Evolutionary conservation across 768 basidiomycete genomes (phyloP).

Genomic region (Boletus bicolor): DNA sequence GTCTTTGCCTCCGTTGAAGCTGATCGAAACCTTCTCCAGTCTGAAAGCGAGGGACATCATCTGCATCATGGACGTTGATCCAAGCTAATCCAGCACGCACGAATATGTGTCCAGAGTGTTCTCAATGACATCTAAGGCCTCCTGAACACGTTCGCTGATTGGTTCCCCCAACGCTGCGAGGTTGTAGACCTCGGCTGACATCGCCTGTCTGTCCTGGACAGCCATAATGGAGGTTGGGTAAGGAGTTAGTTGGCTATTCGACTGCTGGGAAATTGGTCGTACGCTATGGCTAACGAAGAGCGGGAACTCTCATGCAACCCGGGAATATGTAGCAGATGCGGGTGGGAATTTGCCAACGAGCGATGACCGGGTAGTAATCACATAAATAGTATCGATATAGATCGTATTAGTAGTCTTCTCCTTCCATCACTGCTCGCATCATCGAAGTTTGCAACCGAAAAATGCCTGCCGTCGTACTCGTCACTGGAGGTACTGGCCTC

Average conservation of each 20-base stretch:
- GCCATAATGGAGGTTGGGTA: slow-evolving; percentile 3
- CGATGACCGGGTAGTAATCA: not conserved
- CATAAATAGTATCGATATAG: not conserved
- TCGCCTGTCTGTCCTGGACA: slow-evolving; percentile 47
- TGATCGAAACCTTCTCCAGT: slow-evolving; percentile 71
- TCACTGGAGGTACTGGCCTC: slow-evolving; percentile 83
- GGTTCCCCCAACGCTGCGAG: slow-evolving; percentile 55
- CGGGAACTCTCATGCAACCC: slow-evolving; percentile 10
- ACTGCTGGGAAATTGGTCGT: slow-evolving; percentile 6
- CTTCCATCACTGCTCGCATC: not conserved
- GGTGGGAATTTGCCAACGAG: slow-evolving; percentile 18
- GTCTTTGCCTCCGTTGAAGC: slow-evolving; percentile 99
- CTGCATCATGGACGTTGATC: slow-evolving; percentile 4
- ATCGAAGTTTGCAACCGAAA: not conserved
- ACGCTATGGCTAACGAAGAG: slow-evolving; percentile 1
- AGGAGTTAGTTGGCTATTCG: not conserved
- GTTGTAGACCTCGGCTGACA: slow-evolving; percentile 58
- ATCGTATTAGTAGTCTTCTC: not conserved
- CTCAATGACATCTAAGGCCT: slow-evolving; percentile 83
- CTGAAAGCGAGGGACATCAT: slow-evolving; percentile 35
- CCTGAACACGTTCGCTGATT: slow-evolving; percentile 60
- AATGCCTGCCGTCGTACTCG: slow-evolving; percentile 56
- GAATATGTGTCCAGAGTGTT: slow-evolving; percentile 72
- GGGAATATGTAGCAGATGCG: not conserved
- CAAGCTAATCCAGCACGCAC: slow-evolving; percentile 46